Conservation (phyloP, 2,329 filamentous ascomycete genomes). For the Pezicula rhizophila region DNA sequence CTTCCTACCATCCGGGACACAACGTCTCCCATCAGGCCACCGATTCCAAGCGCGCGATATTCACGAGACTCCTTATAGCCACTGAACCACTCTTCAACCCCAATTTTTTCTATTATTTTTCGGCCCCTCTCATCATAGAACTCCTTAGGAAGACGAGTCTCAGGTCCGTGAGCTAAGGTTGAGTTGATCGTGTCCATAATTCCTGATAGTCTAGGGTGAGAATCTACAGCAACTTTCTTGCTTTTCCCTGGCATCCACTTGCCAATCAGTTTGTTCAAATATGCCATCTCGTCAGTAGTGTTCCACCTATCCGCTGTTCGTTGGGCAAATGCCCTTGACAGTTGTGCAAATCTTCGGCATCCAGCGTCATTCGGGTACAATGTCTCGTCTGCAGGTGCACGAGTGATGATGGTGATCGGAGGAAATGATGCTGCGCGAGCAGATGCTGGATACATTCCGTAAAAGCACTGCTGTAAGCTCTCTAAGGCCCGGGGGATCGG, state of each 20-base stretch:
- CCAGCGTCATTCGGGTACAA: conserved; percentile 72
- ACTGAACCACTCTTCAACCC: conserved; percentile 86
- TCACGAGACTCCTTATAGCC: conserved; percentile 81
- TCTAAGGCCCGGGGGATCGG: conserved; percentile 71
- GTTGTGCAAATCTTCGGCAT: conserved; percentile 65
- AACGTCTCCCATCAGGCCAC: conserved; percentile 76
- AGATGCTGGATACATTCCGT: conserved; percentile 63
- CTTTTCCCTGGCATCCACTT: conserved; percentile 77
- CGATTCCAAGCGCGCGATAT: conserved; percentile 86
- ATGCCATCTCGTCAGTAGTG: conserved; percentile 71
- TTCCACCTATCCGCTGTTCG: conserved; percentile 71
- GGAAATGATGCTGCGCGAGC: conserved; percentile 46
- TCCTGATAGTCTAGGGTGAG: conserved; percentile 75
- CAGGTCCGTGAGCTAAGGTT: conserved; percentile 75
- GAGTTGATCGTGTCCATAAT: conserved; percentile 94
- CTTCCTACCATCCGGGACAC: conserved; percentile 67
- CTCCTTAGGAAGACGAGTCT: conserved; percentile 71
- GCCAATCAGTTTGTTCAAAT: conserved; percentile 69
- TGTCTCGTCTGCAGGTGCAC: conserved; percentile 65
- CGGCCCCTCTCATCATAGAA: conserved; percentile 78
- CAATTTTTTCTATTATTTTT: conserved; percentile 64
- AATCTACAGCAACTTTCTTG: conserved; percentile 72
- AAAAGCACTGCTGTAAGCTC: conserved; percentile 69
- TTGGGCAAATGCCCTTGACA: conserved; percentile 66
- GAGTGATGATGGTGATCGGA: conserved; percentile 58